phyloP scores from a whole-genome alignment of 2,329 filamentous ascomycete species.

The Aspergillus sp. region DNA sequence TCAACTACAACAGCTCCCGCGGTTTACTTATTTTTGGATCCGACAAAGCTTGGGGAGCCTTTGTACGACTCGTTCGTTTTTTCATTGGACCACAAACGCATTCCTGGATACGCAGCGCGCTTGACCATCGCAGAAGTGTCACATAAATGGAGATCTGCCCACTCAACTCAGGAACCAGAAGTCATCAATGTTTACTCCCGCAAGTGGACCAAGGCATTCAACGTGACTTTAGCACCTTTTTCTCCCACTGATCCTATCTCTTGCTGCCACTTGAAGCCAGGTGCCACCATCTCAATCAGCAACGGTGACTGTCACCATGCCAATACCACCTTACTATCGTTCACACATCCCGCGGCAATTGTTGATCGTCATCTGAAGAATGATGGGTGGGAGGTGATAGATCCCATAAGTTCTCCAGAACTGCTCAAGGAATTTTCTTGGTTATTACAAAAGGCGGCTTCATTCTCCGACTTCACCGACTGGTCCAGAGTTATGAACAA shows the following conservation, averaged over 20 bases:
- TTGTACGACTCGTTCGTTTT: slow-evolving; percentile 58
- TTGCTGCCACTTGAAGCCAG: slow-evolving; percentile 21
- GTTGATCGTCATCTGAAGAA: slow-evolving; percentile 16
- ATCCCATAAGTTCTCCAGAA: slow-evolving; percentile 25
- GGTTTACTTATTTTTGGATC: slow-evolving; percentile 60
- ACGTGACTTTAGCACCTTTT: slow-evolving; percentile 21
- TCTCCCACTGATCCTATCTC: slow-evolving; percentile 15
- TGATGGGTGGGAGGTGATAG: slow-evolving; percentile 25
- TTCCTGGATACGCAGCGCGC: slow-evolving; percentile 49
- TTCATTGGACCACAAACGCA: slow-evolving; percentile 46
- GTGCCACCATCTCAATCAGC: slow-evolving; percentile 12
- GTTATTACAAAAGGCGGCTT: slow-evolving; percentile 30
- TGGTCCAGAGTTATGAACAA: slow-evolving; percentile 25
- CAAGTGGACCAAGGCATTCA: slow-evolving; percentile 23
- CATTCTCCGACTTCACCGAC: slow-evolving; percentile 23
- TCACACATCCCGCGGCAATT: slow-evolving; percentile 18
- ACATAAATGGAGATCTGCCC: slow-evolving; percentile 44
- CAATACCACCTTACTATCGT: slow-evolving; percentile 31
- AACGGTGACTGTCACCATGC: slow-evolving; percentile 28
- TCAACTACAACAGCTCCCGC: slow-evolving; percentile 16
- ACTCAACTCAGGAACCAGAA: slow-evolving; percentile 14
- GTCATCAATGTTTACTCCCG: slow-evolving; percentile 30
- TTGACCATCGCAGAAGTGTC: slow-evolving; percentile 48
- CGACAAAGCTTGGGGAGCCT: slow-evolving; percentile 47
- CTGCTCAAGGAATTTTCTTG: slow-evolving; percentile 30